Conservation (phyloP, 2,329 filamentous ascomycete genomes). For the Epicoccum sorghinum region DNA sequence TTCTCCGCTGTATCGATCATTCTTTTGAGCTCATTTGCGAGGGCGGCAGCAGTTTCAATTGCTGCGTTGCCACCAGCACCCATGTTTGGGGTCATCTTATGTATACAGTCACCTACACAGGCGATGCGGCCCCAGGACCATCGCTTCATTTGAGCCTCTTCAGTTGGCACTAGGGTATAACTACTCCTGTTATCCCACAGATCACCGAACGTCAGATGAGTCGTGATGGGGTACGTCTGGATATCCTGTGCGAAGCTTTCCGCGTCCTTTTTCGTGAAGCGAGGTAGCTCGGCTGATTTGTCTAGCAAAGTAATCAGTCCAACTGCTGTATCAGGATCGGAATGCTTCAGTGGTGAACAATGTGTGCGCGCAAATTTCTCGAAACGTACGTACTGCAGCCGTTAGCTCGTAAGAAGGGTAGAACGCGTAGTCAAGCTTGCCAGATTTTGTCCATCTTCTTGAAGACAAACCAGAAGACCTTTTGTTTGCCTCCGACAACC, state of each 20-base stretch:
- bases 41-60: slow-evolving; percentile 26
- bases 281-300: slow-evolving; percentile 31
- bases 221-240: slow-evolving; percentile 30
- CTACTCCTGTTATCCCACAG: slow-evolving; percentile 37
- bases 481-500: slow-evolving; percentile 21
- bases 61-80: slow-evolving; percentile 28
- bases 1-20: slow-evolving; percentile 17
- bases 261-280: slow-evolving; percentile 43
- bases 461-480: slow-evolving; percentile 41
- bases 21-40: slow-evolving; percentile 20
- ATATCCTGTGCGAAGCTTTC: slow-evolving; percentile 33
- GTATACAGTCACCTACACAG: slow-evolving; percentile 50
- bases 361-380: no score
- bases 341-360: no score
- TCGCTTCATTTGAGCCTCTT: slow-evolving; percentile 47
- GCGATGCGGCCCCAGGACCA: slow-evolving; percentile 51
- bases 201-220: slow-evolving; percentile 40
- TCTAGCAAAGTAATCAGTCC: slow-evolving; percentile 18
- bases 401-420: neutral
- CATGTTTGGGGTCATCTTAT: slow-evolving; percentile 45
- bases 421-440: neutral
- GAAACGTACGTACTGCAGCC: slow-evolving; percentile 8
- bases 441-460: slow-evolving; percentile 24
- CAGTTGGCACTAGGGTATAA: slow-evolving; percentile 33
- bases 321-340: no score